Base-by-base conservation (phyloP, 192 early-diverging fungal genomes). In the Ambispora gerdemannii region DNA sequence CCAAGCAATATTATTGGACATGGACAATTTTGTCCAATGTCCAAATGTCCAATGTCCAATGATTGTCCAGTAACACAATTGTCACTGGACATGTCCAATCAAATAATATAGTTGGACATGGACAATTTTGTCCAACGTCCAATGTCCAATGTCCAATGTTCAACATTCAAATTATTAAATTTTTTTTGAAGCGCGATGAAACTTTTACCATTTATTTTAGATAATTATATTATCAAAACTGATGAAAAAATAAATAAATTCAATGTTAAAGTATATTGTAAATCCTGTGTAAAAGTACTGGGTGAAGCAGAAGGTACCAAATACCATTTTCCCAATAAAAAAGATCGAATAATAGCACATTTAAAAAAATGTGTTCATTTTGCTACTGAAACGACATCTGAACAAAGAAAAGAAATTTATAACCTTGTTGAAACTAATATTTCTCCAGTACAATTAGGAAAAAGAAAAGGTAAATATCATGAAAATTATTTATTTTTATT, bases 301-400 rank as follows among this genome's bases (percentile, higher is more conserved):
- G 35, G 34, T 13, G 20, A 63, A 2, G 28, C 35, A 22, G 20
- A 20, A 24, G 61, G 61, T 0, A 35, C 8, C 10, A 22, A 38
- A 63, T 43, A 38, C 22, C 27, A 36, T 19, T 63, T 63, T 63
- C 35, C 34, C 35, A 63, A 63, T 24, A 63, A 63, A 38, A 63
- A 43, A 24, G 61, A 63, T 43, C 2, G 61, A 22, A 63, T 63
- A 63, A 25, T 63, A 27, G 20, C 10, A 10, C 61, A 63, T 24
- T 43, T 63, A 20, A 63, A 63, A 43, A 63, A 63, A 43, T 63
- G 61, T 63, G 4, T 36, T 43, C 22, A 63, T 22, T 63, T 63
- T 63, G 0, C 47, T 43, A 8, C 0, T 7, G 47, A 43, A 63
- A 63, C 61, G 27, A 63, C 0, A 7, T n/a, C 10, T 17, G 61